A percentile compares a stretch with the other conserved stretches of the same genome.
These are phyloP conservation scores for Elsinoe perseae DNA, from an alignment of 2,329 filamentous ascomycete genomes.

Conservation along the genomic window DNA sequence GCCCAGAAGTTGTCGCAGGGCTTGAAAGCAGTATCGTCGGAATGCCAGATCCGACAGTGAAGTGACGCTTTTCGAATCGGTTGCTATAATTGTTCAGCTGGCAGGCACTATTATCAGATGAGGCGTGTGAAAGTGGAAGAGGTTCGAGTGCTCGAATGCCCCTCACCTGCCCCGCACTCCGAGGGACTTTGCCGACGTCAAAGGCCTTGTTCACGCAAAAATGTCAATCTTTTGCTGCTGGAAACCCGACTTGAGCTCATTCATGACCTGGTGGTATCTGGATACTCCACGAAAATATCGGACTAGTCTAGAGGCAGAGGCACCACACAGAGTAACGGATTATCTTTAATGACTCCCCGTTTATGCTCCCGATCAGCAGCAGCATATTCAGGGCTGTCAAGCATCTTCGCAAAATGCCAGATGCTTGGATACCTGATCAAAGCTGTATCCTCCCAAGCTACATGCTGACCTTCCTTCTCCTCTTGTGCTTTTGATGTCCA, in stretches of 20 bases:
- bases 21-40: not conserved
- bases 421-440: conserved; percentile 22
- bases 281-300: not conserved
- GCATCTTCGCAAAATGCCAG: conserved; percentile 24
- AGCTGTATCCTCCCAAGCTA: conserved; percentile 20
- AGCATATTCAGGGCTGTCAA: conserved; percentile 23
- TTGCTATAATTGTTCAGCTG: not conserved
- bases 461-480: conserved; percentile 12
- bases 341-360: conserved; percentile 21
- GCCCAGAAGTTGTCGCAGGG: too few species aligned
- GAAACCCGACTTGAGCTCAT: too few species aligned
- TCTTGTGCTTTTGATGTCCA: conserved; percentile 16
- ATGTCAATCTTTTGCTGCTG: too few species aligned
- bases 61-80: too few species aligned
- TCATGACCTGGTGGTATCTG: too few species aligned
- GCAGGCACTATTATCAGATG: not conserved
- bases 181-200: not conserved
- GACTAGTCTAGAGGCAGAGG: not conserved
- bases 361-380: conserved; percentile 23
- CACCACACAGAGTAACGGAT: conserved; percentile 22
- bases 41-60: not conserved
- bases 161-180: not conserved
- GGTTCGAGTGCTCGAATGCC: not conserved
- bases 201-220: not conserved
- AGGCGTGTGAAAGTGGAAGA: not conserved